Base-by-base conservation (phyloP, 1,139 yeast species). In the Blastobotrys petasosporus region DNA sequence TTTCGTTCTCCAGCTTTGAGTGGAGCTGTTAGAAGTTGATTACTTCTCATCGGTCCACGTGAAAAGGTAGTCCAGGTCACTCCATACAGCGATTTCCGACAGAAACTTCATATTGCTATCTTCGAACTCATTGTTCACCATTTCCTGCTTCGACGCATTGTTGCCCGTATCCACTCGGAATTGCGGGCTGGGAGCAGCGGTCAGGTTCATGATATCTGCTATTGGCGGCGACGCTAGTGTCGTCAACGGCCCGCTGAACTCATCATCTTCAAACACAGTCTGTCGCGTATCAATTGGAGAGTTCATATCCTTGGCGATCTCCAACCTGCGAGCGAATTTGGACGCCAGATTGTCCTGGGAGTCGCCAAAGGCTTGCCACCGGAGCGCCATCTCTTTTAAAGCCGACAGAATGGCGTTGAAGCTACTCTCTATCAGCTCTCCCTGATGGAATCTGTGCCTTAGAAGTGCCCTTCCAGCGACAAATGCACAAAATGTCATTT, bases 401-500 rank as follows among this genome's bases (percentile, higher is more conserved):
- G 51, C 35, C 8, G 42, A 41, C 4, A 55, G 49, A 7, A 56
- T 30, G 25, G 41, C 40, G 32, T 51, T 49, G 29, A 56, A 52
- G 32, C 52, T 50, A 1, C 48, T 36, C 3, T 48, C 48, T 29
- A 54, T 34, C 9, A 34, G 12, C 15, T 44, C 44, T 6, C 38
- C 43, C 4, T 46, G 37, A 25, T 34, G 42, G 11, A 13, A 46
- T n/a, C 37, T 43, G 40, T 54, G 58, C n/a, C 57, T 48, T 3
- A 55, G 34, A 10, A 55, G 42, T 13, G 49, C 48, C 11, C 56
- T 47, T 2, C 57, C 58, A 23, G 56, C 48, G 3, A 55, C 47
- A 38, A 54, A 55, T 11, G 54, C 37, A 39, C 58, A 54, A 12
- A 55, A 46, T 8, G 54, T 48, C 41, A 54, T 53, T 44, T 55